Evolutionary conservation across 768 basidiomycete genomes (phyloP).

Genomic region (Boletus pseudopeckii): DNA sequence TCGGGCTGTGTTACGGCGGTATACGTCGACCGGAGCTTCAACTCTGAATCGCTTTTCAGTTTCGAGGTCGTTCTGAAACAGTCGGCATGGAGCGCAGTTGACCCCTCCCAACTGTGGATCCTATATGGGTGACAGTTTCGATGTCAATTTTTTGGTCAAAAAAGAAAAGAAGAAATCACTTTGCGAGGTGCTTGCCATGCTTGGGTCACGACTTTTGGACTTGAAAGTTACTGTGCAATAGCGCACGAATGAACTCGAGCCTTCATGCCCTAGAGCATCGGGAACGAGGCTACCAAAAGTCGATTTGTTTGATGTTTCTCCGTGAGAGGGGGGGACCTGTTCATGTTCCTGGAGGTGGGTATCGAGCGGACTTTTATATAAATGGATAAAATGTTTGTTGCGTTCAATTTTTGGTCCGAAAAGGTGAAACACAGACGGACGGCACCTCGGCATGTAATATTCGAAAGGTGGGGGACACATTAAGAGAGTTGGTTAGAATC

Average conservation of each 20-base stretch:
- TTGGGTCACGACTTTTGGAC: too few species aligned
- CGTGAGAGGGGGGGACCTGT: too few species aligned
- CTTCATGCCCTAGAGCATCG: too few species aligned
- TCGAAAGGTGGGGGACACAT: too few species aligned
- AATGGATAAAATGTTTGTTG: not conserved
- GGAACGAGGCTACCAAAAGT: too few species aligned
- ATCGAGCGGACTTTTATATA: not conserved
- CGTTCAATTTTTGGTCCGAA: conserved; percentile 1
- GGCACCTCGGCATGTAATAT: not conserved
- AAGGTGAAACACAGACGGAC: not conserved
- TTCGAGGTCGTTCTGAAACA: not conserved
- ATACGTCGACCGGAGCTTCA: conserved; percentile 5
- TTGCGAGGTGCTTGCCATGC: too few species aligned
- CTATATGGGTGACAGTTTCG: not conserved
- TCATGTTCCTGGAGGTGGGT: not conserved
- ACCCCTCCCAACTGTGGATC: not conserved
- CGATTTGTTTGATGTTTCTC: too few species aligned
- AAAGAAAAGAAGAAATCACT: too few species aligned
- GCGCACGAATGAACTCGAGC: too few species aligned
- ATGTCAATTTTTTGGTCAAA: not conserved
- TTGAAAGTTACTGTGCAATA: too few species aligned
- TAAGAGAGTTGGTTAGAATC: too few species aligned
- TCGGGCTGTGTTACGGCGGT: not conserved
- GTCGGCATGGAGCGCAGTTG: not conserved
- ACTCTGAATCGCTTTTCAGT: not conserved